Base-by-base conservation (phyloP, 139 green algal genomes). In the Yamagishiella unicocca region DNA sequence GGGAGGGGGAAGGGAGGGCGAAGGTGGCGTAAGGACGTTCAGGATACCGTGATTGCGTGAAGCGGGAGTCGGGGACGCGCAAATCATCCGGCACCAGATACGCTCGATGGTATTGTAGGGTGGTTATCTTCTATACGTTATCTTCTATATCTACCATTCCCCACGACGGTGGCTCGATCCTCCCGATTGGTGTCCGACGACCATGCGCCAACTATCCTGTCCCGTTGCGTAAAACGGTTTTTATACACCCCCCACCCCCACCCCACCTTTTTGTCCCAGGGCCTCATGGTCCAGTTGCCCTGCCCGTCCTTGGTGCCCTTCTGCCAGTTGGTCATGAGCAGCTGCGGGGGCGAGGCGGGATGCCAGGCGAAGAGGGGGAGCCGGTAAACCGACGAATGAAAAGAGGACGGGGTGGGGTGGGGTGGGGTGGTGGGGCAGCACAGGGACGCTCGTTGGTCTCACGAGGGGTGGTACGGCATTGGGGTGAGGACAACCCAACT, bases 201-300 rank as follows among this genome's bases (percentile, higher is more conserved):
- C n/a, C n/a, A n/a, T n/a, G n/a, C n/a, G n/a, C n/a, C n/a, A n/a
- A n/a, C n/a, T n/a, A n/a, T n/a, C n/a, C n/a, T n/a, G n/a, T n/a
- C n/a, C n/a, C n/a, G n/a, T n/a, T n/a, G n/a, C n/a, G n/a, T n/a
- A n/a, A n/a, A n/a, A n/a, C n/a, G n/a, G n/a, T n/a, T n/a, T n/a
- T n/a, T n/a, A n/a, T n/a, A n/a, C n/a, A n/a, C n/a, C n/a, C n/a
- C n/a, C n/a, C n/a, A n/a, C n/a, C 33, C 33, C 14, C 38, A n/a
- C 37, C 74, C 4, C 27, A 84, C 77, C 77, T 86, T 86, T 45
- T 86, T 86, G 62, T 86, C 80, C 80, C 80, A 86, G 27, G 80
- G 64, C 43, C 43, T n/a, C 43, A 67, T 6, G n/a, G 43, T 86
- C 62, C 61, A 85, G n/a, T 62, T 62, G 17, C 79, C 64, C 37